These are phyloP conservation scores for Corynespora cassiicola DNA, from an alignment of 2,329 filamentous ascomycete species.

Conservation along the genomic window DNA sequence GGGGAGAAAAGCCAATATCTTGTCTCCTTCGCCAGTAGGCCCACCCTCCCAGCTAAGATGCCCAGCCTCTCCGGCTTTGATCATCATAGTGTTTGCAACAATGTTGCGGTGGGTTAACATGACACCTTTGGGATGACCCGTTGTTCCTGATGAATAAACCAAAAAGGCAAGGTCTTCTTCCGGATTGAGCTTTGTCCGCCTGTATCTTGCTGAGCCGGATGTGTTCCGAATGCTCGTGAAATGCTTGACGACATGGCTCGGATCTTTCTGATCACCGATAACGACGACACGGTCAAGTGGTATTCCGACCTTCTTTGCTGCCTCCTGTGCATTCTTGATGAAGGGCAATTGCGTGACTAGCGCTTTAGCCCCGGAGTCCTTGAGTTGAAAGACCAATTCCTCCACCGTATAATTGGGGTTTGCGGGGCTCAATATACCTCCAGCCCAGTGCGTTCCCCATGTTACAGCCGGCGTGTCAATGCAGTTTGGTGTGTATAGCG, in stretches of 20 bases:
- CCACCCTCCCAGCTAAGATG: constrained; percentile 66
- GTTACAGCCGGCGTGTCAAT: constrained; percentile 81
- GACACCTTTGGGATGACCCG: constrained; percentile 89
- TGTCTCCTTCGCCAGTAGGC: constrained; percentile 69
- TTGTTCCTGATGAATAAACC: constrained; percentile 90
- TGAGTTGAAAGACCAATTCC: constrained; percentile 84
- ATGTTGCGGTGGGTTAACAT: constrained; percentile 86
- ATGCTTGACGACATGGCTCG: constrained; percentile 67
- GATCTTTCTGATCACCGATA: constrained; percentile 73
- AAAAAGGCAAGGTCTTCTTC: constrained; percentile 80
- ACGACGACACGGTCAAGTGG: constrained; percentile 75
- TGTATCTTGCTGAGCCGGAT: constrained; percentile 63
- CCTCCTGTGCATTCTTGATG: constrained; percentile 69
- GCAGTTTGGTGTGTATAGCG: constrained; percentile 82
- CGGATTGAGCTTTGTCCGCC: constrained; percentile 68
- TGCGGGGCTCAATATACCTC: constrained; percentile 81
- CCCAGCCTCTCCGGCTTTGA: constrained; percentile 49
- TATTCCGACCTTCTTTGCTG: constrained; percentile 74
- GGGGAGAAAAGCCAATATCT: constrained; percentile 78
- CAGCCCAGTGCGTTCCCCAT: constrained; percentile 84
- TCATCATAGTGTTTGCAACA: constrained; percentile 69
- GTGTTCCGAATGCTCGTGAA: constrained; percentile 74
- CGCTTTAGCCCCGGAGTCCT: constrained; percentile 76
- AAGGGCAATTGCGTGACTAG: constrained; percentile 75
- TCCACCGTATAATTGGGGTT: constrained; percentile 86